phyloP scores from a whole-genome alignment of 1,284 basidiomycete species.

The Coniferiporia sulphurascens region DNA sequence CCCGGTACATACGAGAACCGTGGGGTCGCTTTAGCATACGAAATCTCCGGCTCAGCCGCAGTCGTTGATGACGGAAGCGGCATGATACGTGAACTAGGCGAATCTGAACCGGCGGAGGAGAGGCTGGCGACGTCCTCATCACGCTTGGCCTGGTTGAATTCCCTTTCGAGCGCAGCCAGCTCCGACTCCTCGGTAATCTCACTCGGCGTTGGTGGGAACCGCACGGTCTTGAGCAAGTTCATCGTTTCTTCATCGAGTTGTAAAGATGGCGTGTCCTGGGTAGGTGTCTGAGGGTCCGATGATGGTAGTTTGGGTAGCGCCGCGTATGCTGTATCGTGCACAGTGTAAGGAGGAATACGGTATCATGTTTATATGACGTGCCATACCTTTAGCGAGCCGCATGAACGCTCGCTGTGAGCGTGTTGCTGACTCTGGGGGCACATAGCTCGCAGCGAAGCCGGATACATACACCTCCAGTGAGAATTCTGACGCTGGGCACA shows the following conservation, averaged over 20 bases:
- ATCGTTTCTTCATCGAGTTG: slow-evolving; percentile 42
- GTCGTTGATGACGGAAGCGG: slow-evolving; percentile 23
- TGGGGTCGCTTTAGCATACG: slow-evolving; percentile 9
- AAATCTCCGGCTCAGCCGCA: not conserved
- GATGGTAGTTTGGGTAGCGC: slow-evolving; percentile 50
- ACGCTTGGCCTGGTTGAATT: slow-evolving; percentile 31
- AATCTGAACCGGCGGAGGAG: slow-evolving; percentile 12
- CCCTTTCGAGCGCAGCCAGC: slow-evolving; percentile 43
- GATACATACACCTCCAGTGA: slow-evolving; percentile 70
- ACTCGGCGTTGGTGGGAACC: slow-evolving; percentile 53
- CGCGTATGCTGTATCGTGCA: slow-evolving; percentile 48
- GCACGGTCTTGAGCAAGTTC: slow-evolving; percentile 36
- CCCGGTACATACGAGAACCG: slow-evolving; percentile 19
- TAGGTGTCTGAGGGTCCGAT: slow-evolving; percentile 9
- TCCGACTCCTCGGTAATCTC: slow-evolving; percentile 61
- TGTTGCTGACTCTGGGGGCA: slow-evolving; percentile 56
- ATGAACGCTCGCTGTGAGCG: slow-evolving; percentile 75
- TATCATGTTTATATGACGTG: not conserved
- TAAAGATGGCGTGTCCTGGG: slow-evolving; percentile 20
- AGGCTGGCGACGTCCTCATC: slow-evolving; percentile 25
- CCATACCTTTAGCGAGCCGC: slow-evolving; percentile 67
- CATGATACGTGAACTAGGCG: slow-evolving; percentile 9
- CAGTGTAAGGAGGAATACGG: slow-evolving; percentile 10
- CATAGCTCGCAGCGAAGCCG: slow-evolving; percentile 65
- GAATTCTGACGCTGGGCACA: slow-evolving; percentile 35